Percentiles rank a stretch among this genome's conserved stretches.
Evolutionary conservation across 2,329 filamentous ascomycete species (phyloP).

Genomic region (Colletotrichum sp.): DNA sequence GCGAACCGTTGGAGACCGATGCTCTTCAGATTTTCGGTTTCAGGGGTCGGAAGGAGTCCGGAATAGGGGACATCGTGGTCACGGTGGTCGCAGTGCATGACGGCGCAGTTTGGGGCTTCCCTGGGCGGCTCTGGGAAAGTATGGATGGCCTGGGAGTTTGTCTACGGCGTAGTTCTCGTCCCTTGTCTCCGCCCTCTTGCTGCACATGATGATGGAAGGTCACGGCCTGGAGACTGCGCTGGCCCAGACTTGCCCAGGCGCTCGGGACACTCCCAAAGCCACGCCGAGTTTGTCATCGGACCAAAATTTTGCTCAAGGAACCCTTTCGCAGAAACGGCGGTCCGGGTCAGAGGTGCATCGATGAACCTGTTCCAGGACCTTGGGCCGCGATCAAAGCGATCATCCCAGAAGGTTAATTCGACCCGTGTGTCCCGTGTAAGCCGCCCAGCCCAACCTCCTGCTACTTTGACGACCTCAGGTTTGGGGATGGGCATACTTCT

Average conservation of each 20-base stretch:
- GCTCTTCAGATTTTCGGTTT: background rate
- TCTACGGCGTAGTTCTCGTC: background rate
- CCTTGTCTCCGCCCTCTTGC: background rate
- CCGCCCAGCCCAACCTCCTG: background rate
- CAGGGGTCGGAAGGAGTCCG: slow-evolving; percentile 9
- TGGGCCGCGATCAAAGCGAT: slow-evolving; percentile 7
- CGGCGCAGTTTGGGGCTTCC: background rate
- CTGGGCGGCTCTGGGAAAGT: background rate
- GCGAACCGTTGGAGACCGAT: background rate
- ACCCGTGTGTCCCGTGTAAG: background rate
- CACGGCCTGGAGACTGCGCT: background rate
- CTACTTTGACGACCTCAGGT: background rate
- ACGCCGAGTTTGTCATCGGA: slow-evolving; percentile 6
- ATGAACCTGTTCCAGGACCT: background rate
- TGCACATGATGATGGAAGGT: slow-evolving; percentile 1
- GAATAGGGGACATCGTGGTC: slow-evolving; percentile 6
- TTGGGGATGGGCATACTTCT: background rate
- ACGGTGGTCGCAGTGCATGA: background rate
- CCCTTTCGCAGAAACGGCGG: background rate
- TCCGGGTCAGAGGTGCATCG: slow-evolving; percentile 8
- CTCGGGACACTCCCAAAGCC: background rate
- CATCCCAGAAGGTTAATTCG: slow-evolving; percentile 14
- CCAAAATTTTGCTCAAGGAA: background rate
- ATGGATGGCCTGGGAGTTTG: background rate
- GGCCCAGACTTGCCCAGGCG: slow-evolving; percentile 1